These are phyloP conservation scores for Ramularia collo-cygni DNA, from an alignment of 2,329 filamentous ascomycete species.

Conservation along the genomic window DNA sequence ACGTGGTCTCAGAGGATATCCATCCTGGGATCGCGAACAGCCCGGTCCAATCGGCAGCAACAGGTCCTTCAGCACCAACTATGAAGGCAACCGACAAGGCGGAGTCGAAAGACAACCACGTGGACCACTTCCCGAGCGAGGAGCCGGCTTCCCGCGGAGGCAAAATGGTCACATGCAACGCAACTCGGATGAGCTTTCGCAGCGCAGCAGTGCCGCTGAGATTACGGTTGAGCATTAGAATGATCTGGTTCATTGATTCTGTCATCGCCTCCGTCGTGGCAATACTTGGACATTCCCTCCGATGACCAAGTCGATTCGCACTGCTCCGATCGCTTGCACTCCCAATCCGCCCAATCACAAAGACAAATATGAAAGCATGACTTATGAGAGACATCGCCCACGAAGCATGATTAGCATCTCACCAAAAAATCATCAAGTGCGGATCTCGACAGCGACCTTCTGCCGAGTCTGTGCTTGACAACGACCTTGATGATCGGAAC, in stretches of 20 bases:
- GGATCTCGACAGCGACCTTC: background rate
- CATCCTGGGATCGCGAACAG: conserved; percentile 53
- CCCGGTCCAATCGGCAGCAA: conserved; percentile 59
- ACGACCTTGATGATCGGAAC: conserved; percentile 15
- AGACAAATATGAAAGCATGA: conserved; percentile 12
- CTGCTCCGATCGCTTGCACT: background rate
- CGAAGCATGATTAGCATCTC: conserved; percentile 17
- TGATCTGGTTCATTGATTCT: conserved; percentile 6
- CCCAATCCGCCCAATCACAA: background rate
- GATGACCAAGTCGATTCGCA: conserved; percentile 2
- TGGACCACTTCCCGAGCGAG: conserved; percentile 54
- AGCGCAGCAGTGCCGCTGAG: conserved; percentile 51
- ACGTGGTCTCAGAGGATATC: conserved; percentile 53
- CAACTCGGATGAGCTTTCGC: conserved; percentile 57
- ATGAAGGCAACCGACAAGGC: conserved; percentile 46
- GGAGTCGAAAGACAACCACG: conserved; percentile 56
- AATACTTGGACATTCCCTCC: no score
- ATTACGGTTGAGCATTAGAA: conserved; percentile 55
- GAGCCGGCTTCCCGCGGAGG: conserved; percentile 50
- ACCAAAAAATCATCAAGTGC: conserved; percentile 11
- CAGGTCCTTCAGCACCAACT: conserved; percentile 53
- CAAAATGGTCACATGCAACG: conserved; percentile 57
- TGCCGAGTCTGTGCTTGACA: conserved; percentile 10
- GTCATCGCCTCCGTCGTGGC: no score
- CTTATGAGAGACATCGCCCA: conserved; percentile 9